Evolutionary conservation across 257 asterid genomes (phyloP), one percentile per base, ranked within the genome.

Genomic region (Plantago major): DNA sequence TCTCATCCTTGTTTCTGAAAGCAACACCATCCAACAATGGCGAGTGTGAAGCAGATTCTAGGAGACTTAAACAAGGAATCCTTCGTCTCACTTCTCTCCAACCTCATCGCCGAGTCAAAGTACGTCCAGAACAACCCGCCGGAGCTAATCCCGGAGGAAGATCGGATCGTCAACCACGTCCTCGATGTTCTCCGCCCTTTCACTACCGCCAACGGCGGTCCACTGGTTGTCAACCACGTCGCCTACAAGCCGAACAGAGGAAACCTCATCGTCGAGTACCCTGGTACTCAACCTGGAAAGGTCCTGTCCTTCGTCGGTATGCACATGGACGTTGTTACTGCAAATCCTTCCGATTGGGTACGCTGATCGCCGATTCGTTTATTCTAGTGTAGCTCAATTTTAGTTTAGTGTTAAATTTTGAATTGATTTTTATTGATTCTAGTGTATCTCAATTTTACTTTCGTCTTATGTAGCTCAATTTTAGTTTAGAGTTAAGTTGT

Each of bases 321-420:
- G 98, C 98, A 92, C 63, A 92, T 92, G 98, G 98, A 89, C 74
- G 98, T 92, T 46, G 97, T 92, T 68, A 88, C 98, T 46, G 97
- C 98, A 8, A 86, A 82, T 58, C 95, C 93, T 67, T 67, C 82
- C 56, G 95, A 92, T 66, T 92, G 98, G 98, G 98, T 90, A 67
- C 46, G 67, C n/a, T 60, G 7, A 22, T 22, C 26, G 26, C 2
- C 26, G 2, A 22, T 58, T 17, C 40, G 17, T 42, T 11, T 22
- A 13, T 14, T 18, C 7, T 42, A 28, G 3, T 48, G 15, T 22
- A 22, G 1, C 26, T 22, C 26, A 22, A 22, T 1, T 22, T 1
- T 22, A 22, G 26, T 3, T 45, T 45, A 10, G 48, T 7, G 48
- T n/a, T 46, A 1, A 16, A 0, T 46, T 46, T 14, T 10, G 50